Evolutionary conservation across 768 basidiomycete genomes (phyloP), one percentile per base, ranked within the genome.

Genomic region (Kwoniella shandongensis): DNA sequence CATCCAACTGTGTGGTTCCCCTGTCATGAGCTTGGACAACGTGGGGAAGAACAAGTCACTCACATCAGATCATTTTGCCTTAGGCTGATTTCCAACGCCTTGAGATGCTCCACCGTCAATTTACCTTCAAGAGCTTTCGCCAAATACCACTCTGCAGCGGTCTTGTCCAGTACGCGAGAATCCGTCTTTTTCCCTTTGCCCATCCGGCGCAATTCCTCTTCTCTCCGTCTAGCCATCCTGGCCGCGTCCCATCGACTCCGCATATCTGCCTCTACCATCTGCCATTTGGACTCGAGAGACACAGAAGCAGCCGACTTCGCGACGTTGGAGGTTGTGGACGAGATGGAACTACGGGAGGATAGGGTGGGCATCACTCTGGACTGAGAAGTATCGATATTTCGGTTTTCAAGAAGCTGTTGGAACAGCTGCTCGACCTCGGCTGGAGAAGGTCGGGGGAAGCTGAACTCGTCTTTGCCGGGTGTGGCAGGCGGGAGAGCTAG

Each of bases 71-170:
- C 87, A 67, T 86, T 85, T 46, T 89, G 88, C 51, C 93, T 82
- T 83, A 96, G 26, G 87, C 88, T 66, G 32, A 79, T 76, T 8
- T 81, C 81, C 44, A 98, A 79, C 54, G 87, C 85, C 20, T 82
- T 80, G 10, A 89, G 88, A 61, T 91, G 86, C 76, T 89, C 88
- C 39, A 85, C 78, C 1, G 86, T 91, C 47, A 96, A 85, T 1
- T 88, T 88, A 57, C 85, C 84, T 70, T 93, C 88, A 70, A 97
- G 80, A 73, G 96, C 90, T 76, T 87, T 90, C 76, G 86, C 84
- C 62, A 98, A 84, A 72, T 91, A 97, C 88, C 88, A 96, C 74
- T 96, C 88, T 1, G 93, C 91, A 8, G 88, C 84, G 36, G 72
- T 71, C 60, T 87, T 86, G 20, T 83, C 76, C 30, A 67, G 63